These are phyloP conservation scores for Rhododendron ovatum DNA, from an alignment of 148 eudicot genomes.

Conservation along the genomic window DNA sequence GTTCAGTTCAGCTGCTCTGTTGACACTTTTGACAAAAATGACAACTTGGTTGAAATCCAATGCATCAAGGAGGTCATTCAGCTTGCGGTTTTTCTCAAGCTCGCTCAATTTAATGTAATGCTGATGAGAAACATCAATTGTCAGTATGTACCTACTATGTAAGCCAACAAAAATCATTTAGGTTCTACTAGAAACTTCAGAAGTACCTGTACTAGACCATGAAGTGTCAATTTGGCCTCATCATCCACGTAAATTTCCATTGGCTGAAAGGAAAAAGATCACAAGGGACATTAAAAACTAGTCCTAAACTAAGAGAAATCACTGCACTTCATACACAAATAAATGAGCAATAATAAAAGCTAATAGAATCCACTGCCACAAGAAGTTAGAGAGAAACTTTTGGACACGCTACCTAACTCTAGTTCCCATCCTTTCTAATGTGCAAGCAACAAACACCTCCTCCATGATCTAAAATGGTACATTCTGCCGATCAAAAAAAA, in stretches of 20 bases:
- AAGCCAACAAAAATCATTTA: background rate
- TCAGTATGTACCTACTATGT: background rate
- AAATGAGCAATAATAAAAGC: background rate
- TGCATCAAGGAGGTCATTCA: conserved; percentile 94
- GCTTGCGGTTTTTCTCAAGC: conserved; percentile 87
- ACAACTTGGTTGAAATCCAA: conserved; percentile 97
- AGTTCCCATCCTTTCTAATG: too few species aligned
- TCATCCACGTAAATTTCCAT: conserved; percentile 99
- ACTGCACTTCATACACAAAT: background rate
- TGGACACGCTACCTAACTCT: background rate
- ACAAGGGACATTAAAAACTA: conserved; percentile 3
- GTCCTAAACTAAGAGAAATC: background rate
- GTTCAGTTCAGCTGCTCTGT: conserved; percentile 85
- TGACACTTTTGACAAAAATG: conserved; percentile 93
- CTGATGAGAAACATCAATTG: conserved; percentile 29
- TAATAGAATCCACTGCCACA: background rate
- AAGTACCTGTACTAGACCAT: conserved; percentile 95
- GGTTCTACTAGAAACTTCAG: background rate
- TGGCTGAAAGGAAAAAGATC: conserved; percentile 22
- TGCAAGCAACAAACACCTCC: background rate
- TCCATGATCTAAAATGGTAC: background rate
- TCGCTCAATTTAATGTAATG: conserved; percentile 94
- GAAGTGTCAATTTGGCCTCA: conserved; percentile 95
- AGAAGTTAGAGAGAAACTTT: background rate
- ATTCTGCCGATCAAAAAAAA: background rate